Conservation (phyloP, 768 basidiomycete genomes). For the Suillus hirtellus region DNA sequence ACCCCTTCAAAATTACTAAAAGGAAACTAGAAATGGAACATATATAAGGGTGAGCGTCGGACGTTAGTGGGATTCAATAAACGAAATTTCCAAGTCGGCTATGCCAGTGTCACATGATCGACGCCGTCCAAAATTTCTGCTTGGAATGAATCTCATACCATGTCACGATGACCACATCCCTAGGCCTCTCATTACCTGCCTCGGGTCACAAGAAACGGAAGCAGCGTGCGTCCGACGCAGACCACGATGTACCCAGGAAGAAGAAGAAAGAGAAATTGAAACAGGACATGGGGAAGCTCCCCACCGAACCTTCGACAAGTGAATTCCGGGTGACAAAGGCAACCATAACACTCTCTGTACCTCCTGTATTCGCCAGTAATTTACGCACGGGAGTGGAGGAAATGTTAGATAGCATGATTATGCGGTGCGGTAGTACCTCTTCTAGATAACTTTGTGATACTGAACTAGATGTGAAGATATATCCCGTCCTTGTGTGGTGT, state of each 20-base stretch:
- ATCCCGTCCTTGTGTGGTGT: constrained; percentile 86
- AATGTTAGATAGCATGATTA: constrained; percentile 91
- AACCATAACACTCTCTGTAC: constrained; percentile 70
- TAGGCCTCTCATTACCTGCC: constrained; percentile 4
- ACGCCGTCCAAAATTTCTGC: not conserved
- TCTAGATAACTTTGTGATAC: not conserved
- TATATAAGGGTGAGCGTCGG: not conserved
- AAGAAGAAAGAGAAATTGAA: constrained; percentile 21
- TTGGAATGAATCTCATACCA: not conserved
- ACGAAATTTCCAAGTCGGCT: not conserved
- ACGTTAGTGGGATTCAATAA: not conserved
- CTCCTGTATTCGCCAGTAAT: constrained; percentile 78
- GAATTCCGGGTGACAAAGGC: constrained; percentile 67
- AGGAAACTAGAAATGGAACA: not conserved
- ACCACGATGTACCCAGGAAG: constrained; percentile 36
- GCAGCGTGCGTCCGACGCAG: constrained; percentile 22
- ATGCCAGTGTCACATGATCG: not conserved
- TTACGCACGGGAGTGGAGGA: constrained; percentile 79
- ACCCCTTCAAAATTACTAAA: constrained; percentile 5
- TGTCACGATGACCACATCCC: constrained; percentile 9
- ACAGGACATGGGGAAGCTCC: constrained; percentile 40
- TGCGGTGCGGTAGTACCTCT: constrained; percentile 62
- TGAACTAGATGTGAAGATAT: constrained; percentile 55
- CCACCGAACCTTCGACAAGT: constrained; percentile 28
- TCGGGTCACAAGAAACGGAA: constrained; percentile 43